Base-by-base conservation (phyloP, 1,284 basidiomycete genomes). In the Malassezia vespertilionis region DNA sequence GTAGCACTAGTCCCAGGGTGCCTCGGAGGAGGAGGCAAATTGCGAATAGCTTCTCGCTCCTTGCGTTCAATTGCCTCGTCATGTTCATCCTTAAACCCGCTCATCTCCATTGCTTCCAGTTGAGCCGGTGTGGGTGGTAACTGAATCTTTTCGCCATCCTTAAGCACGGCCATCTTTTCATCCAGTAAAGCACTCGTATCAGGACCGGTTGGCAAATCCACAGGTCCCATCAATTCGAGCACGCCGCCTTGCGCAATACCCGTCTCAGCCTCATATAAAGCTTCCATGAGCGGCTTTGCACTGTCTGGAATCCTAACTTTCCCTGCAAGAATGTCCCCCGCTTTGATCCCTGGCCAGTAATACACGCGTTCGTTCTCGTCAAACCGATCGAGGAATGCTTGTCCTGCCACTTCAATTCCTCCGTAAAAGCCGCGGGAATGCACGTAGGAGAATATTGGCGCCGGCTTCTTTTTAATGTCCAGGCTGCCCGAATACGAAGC, bases 261-360 rank as follows among this genome's bases (percentile, higher is more conserved):
- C 0, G 71, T 62, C 46, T 76, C 75, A n/a, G 77, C 76, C 42
- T 76, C 76, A 8, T 65, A 52, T 5, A 78, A 62, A 0, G 76
- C 75, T 8, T 65, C 32, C 37, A 72, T 65, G 5, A 78, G 66
- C 1, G 63, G 49, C 9, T 65, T 69, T 1, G 73, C 75, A 53
- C 74, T 72, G 2, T 58, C 63, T 0, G 77, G 77, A 2, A 74
- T 65, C 4, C 65, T 37, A 2, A 60, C 64, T 28, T 60, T 61
- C 2, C 65, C 65, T 15, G 56, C 56, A 5, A 69, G 40, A 28
- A 69, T 65, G 32, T 67, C 65, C 1, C 41, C 17, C 0, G 60
- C 65, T 12, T 58, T 61, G 44, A 67, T 53, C 5, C 62, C 65
- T 0, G 65, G 65, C 63, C 63, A 65, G 44, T 68, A 63, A 46